Base-by-base conservation (phyloP, 305 asterid species). In the Monarda citriodora region DNA sequence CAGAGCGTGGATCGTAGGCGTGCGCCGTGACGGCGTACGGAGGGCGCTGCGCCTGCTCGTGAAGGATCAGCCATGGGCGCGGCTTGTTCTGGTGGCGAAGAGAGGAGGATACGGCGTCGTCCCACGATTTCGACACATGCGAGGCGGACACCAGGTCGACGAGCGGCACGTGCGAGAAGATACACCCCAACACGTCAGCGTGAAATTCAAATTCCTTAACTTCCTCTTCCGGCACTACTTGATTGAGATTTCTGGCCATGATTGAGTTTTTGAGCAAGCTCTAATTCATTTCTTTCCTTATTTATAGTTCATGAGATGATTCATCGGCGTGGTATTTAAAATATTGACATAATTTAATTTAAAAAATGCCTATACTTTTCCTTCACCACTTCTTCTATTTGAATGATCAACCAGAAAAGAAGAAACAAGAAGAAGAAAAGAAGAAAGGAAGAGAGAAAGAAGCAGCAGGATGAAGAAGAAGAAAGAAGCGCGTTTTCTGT, bases 1-100 rank as follows among this genome's bases (percentile, higher is more conserved):
- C 41, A 0, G 97, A 84, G 23, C 91, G 84, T 0, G 93, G 95
- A 52, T 89, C 97, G 51, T 82, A 89, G 0, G 91, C 96, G 44
- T 32, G 67, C 2, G 77, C 56, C 1, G 77, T 7, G 58, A 73
- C 64, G 59, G 69, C 29, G 70, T 76, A 68, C 0, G 86, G 90
- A 5, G 62, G 31, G 12, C 84, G 74, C 37, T 68, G 63, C 64
- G 71, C 49, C 40, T 83, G 95, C 32, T 71, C 54, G 77, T 89
- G 95, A 71, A 86, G 68, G 67, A 89, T 64, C 5, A 89, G 79
- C 97, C 93, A 89, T 0, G 97, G 95, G 18, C 80, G 80, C 5
- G 77, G 82, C 56, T 67, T 67, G 65, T 71, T 82, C 31, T 18
- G 66, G 77, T 69, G 74, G 71, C 57, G 69, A 64, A 86, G 88